phyloP scores from a whole-genome alignment of 225 moss, liverwort and hornwort genomes.

The Straminergon stramineum region DNA sequence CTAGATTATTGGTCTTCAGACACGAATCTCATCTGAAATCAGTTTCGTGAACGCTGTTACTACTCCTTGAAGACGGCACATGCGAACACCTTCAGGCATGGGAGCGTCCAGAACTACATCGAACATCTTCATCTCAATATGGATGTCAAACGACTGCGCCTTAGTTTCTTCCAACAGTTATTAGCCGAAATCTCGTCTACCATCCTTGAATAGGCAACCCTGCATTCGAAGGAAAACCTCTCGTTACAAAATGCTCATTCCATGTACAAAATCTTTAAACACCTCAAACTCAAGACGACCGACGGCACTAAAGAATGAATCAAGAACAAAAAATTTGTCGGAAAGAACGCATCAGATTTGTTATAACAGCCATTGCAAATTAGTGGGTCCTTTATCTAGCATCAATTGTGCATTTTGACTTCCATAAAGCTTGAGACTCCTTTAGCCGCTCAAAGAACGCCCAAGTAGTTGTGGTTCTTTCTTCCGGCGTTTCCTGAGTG shows the following conservation, averaged over 20 bases:
- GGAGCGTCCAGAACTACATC: slow-evolving; percentile 87
- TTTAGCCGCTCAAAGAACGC: no score
- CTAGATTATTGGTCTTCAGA: slow-evolving; percentile 10
- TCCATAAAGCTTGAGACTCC: no score
- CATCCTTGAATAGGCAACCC: slow-evolving; percentile 76
- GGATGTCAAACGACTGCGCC: slow-evolving; percentile 27
- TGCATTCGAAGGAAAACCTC: slow-evolving; percentile 12
- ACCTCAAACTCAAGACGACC: background rate
- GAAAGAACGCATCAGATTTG: background rate
- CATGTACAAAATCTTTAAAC: background rate
- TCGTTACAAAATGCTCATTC: background rate
- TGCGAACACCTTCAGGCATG: slow-evolving; percentile 60
- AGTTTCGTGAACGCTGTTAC: slow-evolving; percentile 65
- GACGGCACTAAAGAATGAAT: background rate
- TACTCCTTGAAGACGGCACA: slow-evolving; percentile 83
- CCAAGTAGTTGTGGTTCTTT: no score
- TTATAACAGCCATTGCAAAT: no score
- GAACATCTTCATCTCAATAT: slow-evolving; percentile 57
- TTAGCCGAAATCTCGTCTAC: slow-evolving; percentile 73
- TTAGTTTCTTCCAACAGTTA: slow-evolving; percentile 54
- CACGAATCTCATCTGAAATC: slow-evolving; percentile 53
- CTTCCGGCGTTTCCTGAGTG: no score
- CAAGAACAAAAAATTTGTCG: background rate
- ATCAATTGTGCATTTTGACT: no score
- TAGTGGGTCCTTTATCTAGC: no score